A percentile compares a stretch with the other conserved stretches of the same genome.
phyloP scores from a whole-genome alignment of 169 alveolate species.

The Cryptosporidium canis region DNA sequence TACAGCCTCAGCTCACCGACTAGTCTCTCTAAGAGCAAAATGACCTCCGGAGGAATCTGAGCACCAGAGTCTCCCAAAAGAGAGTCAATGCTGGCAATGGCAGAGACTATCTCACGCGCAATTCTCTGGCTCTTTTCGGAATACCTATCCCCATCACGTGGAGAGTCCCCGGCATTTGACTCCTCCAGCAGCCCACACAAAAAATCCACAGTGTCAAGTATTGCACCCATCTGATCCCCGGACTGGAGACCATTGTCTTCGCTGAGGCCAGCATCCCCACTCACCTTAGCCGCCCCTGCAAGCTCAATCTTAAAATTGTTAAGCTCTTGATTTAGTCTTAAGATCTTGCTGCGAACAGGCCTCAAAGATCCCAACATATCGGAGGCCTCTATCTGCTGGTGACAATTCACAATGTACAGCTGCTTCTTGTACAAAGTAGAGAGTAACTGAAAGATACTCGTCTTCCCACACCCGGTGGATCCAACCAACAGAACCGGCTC shows the following conservation, averaged over 20 bases:
- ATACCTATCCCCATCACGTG: too few relatives aligned
- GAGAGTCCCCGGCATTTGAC: too few relatives aligned
- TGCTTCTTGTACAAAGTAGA: constrained; percentile 80
- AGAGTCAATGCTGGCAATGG: not conserved
- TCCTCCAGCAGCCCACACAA: too few relatives aligned
- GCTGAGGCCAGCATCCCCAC: too few relatives aligned
- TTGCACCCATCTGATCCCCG: too few relatives aligned
- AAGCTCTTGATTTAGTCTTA: constrained; percentile 27
- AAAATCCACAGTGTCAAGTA: too few relatives aligned
- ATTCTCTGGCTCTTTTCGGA: too few relatives aligned
- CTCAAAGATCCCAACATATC: constrained; percentile 95
- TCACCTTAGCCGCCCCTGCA: not conserved
- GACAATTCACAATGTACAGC: constrained; percentile 92
- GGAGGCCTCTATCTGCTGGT: constrained; percentile 96
- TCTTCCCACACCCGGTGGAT: constrained; percentile 99
- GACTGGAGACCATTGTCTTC: too few relatives aligned
- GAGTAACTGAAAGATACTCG: constrained; percentile 92
- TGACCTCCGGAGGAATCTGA: not conserved
- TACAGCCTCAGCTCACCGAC: not conserved
- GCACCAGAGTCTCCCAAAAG: not conserved
- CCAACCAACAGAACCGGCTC: constrained; percentile 99
- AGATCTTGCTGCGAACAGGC: constrained; percentile 82
- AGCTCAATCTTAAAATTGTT: constrained; percentile 19
- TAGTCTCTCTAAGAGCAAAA: not conserved
- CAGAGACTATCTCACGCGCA: too few relatives aligned